Evolutionary conservation across 306 rosid genomes (phyloP).

Genomic region (Vachellia pachyceras): DNA sequence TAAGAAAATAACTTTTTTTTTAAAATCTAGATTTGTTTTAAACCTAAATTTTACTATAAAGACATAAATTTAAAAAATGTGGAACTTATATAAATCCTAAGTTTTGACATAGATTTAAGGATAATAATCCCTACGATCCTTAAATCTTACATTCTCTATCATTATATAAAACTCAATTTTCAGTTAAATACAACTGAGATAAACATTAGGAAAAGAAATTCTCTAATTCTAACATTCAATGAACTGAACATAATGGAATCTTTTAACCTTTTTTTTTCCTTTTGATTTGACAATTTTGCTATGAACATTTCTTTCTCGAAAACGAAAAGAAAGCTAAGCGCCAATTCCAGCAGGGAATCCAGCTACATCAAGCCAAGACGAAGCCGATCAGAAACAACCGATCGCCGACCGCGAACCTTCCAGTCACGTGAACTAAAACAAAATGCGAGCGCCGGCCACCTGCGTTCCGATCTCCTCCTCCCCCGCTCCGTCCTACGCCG

Average conservation of each 20-base stretch:
- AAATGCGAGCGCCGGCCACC: not conserved
- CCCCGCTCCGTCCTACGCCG: not conserved
- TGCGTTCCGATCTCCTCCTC: not conserved
- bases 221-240: not conserved
- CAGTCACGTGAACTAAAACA: not conserved
- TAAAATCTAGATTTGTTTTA: too few species aligned
- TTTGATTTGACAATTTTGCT: not conserved
- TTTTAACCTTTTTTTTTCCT: not conserved
- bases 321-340: not conserved
- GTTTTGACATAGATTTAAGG: too few species aligned
- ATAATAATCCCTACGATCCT: too few species aligned
- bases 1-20: too few species aligned
- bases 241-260: not conserved
- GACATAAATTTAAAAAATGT: too few species aligned
- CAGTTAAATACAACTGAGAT: not conserved
- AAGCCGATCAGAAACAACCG: not conserved
- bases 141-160: not conserved
- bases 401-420: not conserved
- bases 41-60: too few species aligned
- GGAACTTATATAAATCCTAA: too few species aligned
- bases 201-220: not conserved
- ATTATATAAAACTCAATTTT: not conserved
- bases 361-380: not conserved
- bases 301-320: not conserved
- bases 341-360: conserved; percentile 5